Evolutionary conservation across 306 rosid species (phyloP), one percentile per base, ranked within the genome.

Genomic region (Corylus avellana): DNA sequence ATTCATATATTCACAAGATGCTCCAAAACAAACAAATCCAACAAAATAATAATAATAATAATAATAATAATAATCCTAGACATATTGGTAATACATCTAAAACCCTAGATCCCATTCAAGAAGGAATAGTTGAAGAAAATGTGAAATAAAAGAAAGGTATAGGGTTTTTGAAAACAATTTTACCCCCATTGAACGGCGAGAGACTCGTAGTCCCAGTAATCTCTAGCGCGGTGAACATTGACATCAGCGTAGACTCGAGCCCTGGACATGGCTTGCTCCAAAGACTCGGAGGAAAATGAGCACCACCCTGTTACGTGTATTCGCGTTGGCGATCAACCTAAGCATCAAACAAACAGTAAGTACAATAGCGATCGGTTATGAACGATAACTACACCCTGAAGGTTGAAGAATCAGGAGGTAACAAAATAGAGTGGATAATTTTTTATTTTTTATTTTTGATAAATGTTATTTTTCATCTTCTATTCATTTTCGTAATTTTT

Each of bases 141-240:
- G 17, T 8, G n/a, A 37, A 1, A 20, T 2, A 25, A 58, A 67
- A 8, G 13, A 42, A 17, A n/a, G n/a, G 13, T 9, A 9, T 32
- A n/a, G 18, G 51, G 44, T 4, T 32, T 32, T 32, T 12, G 70
- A 32, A 18, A 32, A 42, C 11, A 35, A 37, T 12, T 8, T 32
- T 76, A 87, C 90, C 88, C 85, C 88, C 90, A 87, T 47, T 87
- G 88, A 57, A 87, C 85, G 61, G 77, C 75, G 57, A 77, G 80
- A 59, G 86, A 74, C 68, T 87, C 90, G 78, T 87, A 85, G 77
- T 85, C 90, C 88, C 88, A 85, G 73, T 87, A 87, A 17, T 87
- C 90, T 46, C 80, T 84, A 13, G 90, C 86, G 78, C 88, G 90
- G n/a, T 79, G 81, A 77, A 85, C 83, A 66, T 87, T 85, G 67